Base-by-base conservation (phyloP, 2,329 filamentous ascomycete genomes). In the Microascus cirrosus region DNA sequence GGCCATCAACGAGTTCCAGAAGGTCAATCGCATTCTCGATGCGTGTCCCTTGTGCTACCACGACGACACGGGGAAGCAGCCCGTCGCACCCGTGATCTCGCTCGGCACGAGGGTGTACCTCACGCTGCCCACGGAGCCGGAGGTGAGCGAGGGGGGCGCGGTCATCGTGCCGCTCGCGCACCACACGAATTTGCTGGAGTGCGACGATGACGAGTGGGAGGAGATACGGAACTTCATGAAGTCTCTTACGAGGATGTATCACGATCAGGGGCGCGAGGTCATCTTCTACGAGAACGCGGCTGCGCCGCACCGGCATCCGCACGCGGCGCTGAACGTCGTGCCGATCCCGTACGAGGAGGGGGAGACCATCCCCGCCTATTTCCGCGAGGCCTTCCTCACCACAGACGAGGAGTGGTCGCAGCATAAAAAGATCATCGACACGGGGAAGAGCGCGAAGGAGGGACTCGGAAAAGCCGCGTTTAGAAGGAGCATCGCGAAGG, bases 171-270 rank as follows among this genome's bases (percentile, higher is more conserved):
- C 94, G 6, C 84, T 94, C 24, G 83, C 91, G 64, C 94, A 99
- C 69, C 86, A 86, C 56, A 84, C 79, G 25, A 99, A 97, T 69
- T 82, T 99, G 0, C 77, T 99, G n/a, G 93, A 96, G 71, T 99
- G 94, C 70, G 93, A 97, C 70, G 93, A 99, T 67, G 94, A 99
- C 68, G 94, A 99, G 70, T 99, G 95, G 95, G 94, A 99, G 68
- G 94, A 99, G 72, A 86, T 99, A 6, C 88, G 94, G 64, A 99
- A 99, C 70, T 99, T 99, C 69, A 97, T 97, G 93, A 99, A 99
- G 75, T 88, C 84, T 59, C 79, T 99, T 22, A 96, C 88, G 4
- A 85, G 93, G 52, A 87, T 96, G 83, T 99, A 97, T 72, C 90
- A 95, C 73, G 88, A 92, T 51, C 90, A 95, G 70, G 91, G 92